Base-by-base conservation (phyloP, 2,329 filamentous ascomycete genomes). In the Venturia aucupariae region DNA sequence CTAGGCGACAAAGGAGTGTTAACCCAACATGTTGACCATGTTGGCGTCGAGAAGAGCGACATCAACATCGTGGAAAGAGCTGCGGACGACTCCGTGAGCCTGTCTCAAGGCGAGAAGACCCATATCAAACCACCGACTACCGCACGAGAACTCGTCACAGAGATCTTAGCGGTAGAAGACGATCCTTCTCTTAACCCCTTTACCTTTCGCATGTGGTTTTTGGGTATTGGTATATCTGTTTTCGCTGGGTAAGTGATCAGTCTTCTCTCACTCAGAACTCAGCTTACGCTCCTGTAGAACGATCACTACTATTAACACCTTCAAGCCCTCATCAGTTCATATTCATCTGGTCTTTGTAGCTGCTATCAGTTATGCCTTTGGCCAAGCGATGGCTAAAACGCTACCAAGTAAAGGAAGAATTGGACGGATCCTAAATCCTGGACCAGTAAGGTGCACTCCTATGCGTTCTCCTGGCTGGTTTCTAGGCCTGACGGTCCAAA, bases 291-390 rank as follows among this genome's bases (percentile, higher is more conserved):
- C 15, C 42, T 48, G 39, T 30, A 64, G 62, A 27, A 64, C 62
- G 13, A 59, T 64, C 46, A 64, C 62, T 6, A 60, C 62, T 17
- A 64, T 64, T 38, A 64, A 64, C 27, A 64, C 62, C 51, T 81
- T 81, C 72, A 80, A 80, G 68, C 79, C 79, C 1, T 79, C 80
- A 67, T 73, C 72, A 4, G 75, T 81, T 60, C 74, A 68, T 35
- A 76, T 81, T 13, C 78, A 76, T 1, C 69, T 74, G 24, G 76
- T 80, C 27, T 80, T 81, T 68, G 64, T 81, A 62, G 74, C 75
- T 1, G 75, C 81, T 22, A 73, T 81, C n/a, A 74, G 73, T 39
- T 81, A 80, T 64, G 69, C 78, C 10, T 66, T 78, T 10, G 78
- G 78, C 17, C 74, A 77, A 60, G 69, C 70, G 8, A 73, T 79